A percentile compares a stretch with the other conserved stretches of the same genome.
These are phyloP conservation scores for Curvularia sp. DNA, from an alignment of 2,329 filamentous ascomycete genomes.

Conservation along the genomic window DNA sequence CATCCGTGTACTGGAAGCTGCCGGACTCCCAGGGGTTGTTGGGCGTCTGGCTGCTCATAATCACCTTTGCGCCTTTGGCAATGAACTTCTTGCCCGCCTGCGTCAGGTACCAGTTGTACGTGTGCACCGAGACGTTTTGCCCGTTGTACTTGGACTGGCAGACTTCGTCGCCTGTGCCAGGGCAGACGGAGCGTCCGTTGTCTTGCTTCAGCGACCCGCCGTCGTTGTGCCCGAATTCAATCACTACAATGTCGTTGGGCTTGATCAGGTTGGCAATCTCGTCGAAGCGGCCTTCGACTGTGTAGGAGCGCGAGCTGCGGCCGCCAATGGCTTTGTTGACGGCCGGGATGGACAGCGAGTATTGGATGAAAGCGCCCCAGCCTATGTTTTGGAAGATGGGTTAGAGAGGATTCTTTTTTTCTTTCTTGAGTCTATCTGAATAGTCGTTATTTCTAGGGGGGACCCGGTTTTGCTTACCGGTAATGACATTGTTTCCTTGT, in stretches of 20 bases:
- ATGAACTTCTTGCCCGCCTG: conserved; percentile 63
- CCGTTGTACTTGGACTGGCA: conserved; percentile 63
- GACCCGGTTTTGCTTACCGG: conserved; percentile 38
- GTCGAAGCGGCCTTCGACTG: conserved; percentile 69
- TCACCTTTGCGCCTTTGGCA: conserved; percentile 65
- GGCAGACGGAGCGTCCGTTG: conserved; percentile 68
- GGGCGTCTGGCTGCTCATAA: conserved; percentile 66
- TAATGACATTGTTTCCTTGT: conserved; percentile 54
- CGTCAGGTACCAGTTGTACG: conserved; percentile 66
- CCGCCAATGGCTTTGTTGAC: conserved; percentile 72
- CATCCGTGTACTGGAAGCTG: conserved; percentile 55
- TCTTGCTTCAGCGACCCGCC: conserved; percentile 65
- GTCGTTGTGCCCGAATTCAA: conserved; percentile 78
- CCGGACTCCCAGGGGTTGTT: conserved; percentile 70
- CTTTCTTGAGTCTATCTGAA: neutral
- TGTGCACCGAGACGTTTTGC: conserved; percentile 63
- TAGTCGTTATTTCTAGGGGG: neutral
- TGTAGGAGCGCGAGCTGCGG: conserved; percentile 71
- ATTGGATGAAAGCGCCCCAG: conserved; percentile 68
- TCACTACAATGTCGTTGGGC: conserved; percentile 70
- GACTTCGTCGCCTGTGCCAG: conserved; percentile 61
- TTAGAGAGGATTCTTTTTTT: neutral
- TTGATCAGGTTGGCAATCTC: conserved; percentile 62
- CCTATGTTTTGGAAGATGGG: conserved; percentile 50
- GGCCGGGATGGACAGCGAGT: conserved; percentile 60